Conservation (phyloP, 2,329 filamentous ascomycete genomes). For the Keithomyces neogunnii region DNA sequence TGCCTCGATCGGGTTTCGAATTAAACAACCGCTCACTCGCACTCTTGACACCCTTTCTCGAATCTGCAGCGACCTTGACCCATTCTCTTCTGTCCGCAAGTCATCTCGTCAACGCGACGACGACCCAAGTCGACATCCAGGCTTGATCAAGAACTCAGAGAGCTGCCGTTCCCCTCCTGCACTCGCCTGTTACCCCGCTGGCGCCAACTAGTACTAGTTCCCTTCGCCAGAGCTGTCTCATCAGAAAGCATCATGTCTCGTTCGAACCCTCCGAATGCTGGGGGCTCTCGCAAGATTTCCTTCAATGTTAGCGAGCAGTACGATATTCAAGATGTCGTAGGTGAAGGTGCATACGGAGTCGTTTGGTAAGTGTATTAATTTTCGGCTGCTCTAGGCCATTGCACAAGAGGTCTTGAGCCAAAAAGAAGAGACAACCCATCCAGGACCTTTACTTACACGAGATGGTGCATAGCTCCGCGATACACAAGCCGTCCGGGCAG, state of each 20-base stretch:
- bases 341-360: conserved; percentile 95
- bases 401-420: neutral
- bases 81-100: neutral
- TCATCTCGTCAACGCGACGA: neutral
- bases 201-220: neutral
- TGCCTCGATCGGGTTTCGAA: conserved; percentile 1
- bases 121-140: neutral
- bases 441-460: neutral
- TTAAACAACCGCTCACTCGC: conserved; percentile 2
- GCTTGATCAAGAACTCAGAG: no score
- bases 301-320: conserved; percentile 99
- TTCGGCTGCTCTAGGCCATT: neutral
- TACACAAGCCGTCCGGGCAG: conserved; percentile 96
- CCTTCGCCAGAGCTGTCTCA: neutral
- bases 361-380: conserved; percentile 67
- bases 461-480: conserved; percentile 61
- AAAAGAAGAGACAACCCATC: neutral
- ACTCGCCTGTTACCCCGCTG: neutral
- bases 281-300: conserved; percentile 83
- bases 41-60: neutral
- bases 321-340: conserved; percentile 98
- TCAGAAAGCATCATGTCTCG: conserved; percentile 41
- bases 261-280: conserved; percentile 45
- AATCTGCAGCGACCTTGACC: neutral
- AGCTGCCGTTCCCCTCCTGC: no score